Evolutionary conservation across 2,329 filamentous ascomycete species (phyloP).

Genomic region (Claviceps pazoutovae): DNA sequence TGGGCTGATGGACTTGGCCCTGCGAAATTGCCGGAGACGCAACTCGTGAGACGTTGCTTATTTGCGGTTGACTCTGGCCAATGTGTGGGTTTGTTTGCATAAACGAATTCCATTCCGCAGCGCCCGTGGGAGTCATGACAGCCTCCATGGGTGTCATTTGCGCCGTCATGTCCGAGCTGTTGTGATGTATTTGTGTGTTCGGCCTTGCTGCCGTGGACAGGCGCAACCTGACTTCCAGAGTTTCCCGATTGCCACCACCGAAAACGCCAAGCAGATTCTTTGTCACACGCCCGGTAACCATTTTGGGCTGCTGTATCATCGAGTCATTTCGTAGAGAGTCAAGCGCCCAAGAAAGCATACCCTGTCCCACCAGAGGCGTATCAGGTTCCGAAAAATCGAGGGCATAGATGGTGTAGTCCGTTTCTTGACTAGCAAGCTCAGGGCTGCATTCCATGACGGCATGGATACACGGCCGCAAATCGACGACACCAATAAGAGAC

Average conservation of each 20-base stretch:
- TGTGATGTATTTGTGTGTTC: constrained; percentile 16
- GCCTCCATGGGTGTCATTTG: constrained; percentile 16
- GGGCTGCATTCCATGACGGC: constrained; percentile 69
- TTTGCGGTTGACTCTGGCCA: constrained; percentile 18
- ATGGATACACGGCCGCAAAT: constrained; percentile 75
- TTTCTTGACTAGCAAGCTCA: constrained; percentile 55
- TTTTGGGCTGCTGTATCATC: constrained; percentile 45
- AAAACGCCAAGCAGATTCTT: constrained; percentile 78
- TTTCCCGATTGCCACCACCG: constrained; percentile 70
- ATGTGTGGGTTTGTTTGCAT: constrained; percentile 54
- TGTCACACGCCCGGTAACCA: constrained; percentile 82
- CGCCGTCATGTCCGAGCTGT: constrained; percentile 10
- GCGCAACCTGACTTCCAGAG: constrained; percentile 82
- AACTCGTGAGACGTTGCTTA: constrained; percentile 17
- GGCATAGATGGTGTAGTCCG: constrained; percentile 93
- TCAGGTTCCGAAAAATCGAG: constrained; percentile 95
- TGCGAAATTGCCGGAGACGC: constrained; percentile 25
- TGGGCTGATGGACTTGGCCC: constrained; percentile 9
- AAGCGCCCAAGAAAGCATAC: constrained; percentile 79
- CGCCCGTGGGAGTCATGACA: constrained; percentile 41
- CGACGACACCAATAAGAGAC: constrained; percentile 72
- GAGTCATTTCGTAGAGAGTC: constrained; percentile 24
- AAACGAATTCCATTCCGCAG: constrained; percentile 65
- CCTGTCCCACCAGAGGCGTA: constrained; percentile 84
- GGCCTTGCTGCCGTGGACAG: constrained; percentile 62